A percentile compares a stretch with the other conserved stretches of the same genome.
Conservation (phyloP, 2,329 filamentous ascomycete species). For the Myrmaecium sp. region DNA sequence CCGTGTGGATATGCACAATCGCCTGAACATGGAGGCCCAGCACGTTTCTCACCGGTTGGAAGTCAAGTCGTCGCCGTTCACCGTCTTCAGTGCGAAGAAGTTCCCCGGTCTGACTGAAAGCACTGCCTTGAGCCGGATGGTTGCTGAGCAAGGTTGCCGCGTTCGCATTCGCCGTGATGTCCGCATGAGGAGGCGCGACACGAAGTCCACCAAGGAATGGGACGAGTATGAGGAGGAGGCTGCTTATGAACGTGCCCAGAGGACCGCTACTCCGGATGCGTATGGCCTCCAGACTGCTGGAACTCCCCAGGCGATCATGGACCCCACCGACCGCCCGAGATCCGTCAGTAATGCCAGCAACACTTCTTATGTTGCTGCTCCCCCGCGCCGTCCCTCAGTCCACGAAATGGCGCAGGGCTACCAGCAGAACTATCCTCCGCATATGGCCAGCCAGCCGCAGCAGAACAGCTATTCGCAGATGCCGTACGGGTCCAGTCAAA, state of each 20-base stretch:
- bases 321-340: conserved; percentile 34
- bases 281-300: conserved; percentile 26
- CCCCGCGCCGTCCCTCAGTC: conserved; percentile 26
- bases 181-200: conserved; percentile 71
- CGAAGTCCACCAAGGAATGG: conserved; percentile 47
- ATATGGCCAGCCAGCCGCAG: conserved; percentile 23
- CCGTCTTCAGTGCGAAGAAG: conserved; percentile 93
- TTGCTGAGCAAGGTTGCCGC: conserved; percentile 91
- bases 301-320: conserved; percentile 12
- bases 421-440: conserved; percentile 16
- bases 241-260: conserved; percentile 29
- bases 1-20: conserved; percentile 20
- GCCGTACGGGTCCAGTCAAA: conserved; percentile 18
- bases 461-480: conserved; percentile 21
- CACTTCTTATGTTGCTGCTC: conserved; percentile 13
- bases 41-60: conserved; percentile 76
- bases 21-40: too few species aligned
- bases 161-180: conserved; percentile 91
- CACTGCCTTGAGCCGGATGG: conserved; percentile 71
- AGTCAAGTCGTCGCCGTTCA: conserved; percentile 74
- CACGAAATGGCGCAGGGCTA: conserved; percentile 28
- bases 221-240: conserved; percentile 46
- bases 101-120: conserved; percentile 88
- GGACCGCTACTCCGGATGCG: conserved; percentile 32
- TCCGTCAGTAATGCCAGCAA: conserved; percentile 43